Conservation (phyloP, 2,329 filamentous ascomycete genomes). For the Epichloe aotearoae region DNA sequence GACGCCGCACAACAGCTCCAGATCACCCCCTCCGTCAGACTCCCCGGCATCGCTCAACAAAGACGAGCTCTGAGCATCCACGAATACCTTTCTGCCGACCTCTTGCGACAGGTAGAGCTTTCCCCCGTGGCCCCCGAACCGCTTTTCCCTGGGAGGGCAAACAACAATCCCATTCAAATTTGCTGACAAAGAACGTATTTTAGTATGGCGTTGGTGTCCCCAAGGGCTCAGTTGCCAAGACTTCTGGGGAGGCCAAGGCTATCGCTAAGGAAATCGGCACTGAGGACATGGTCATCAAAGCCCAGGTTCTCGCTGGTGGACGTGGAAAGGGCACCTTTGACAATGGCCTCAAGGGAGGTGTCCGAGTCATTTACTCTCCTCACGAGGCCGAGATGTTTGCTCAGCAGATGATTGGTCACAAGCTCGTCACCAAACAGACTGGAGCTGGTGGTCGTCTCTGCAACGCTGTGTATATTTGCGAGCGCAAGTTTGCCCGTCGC, state of each 20-base stretch:
- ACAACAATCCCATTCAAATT: not conserved
- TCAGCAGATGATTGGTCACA: slow-evolving; percentile 98
- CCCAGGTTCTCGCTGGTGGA: slow-evolving; percentile 93
- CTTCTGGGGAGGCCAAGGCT: slow-evolving; percentile 74
- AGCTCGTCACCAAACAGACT: slow-evolving; percentile 99
- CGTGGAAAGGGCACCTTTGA: slow-evolving; percentile 97
- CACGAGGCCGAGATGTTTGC: slow-evolving; percentile 95
- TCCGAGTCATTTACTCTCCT: slow-evolving; percentile 97
- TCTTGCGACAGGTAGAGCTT: slow-evolving; percentile 56
- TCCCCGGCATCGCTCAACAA: slow-evolving; percentile 61
- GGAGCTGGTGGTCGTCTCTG: slow-evolving; percentile 86
- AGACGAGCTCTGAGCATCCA: slow-evolving; percentile 87
- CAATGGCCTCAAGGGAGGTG: slow-evolving; percentile 97
- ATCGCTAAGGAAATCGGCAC: slow-evolving; percentile 83
- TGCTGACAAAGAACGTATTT: slow-evolving; percentile 8
- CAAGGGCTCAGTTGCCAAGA: slow-evolving; percentile 74
- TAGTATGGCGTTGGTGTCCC: slow-evolving; percentile 94
- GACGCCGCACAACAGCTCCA: slow-evolving; percentile 11
- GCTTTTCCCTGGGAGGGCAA: not conserved
- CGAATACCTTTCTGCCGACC: slow-evolving; percentile 91
- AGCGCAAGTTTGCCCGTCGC: slow-evolving; percentile 97
- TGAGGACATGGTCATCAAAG: slow-evolving; percentile 99
- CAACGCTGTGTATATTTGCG: slow-evolving; percentile 96
- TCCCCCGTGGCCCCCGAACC: slow-evolving; percentile 6
- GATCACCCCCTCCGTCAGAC: slow-evolving; percentile 36